These are phyloP conservation scores for Fusarium secorum DNA, from an alignment of 2,329 filamentous ascomycete species.

Conservation along the genomic window DNA sequence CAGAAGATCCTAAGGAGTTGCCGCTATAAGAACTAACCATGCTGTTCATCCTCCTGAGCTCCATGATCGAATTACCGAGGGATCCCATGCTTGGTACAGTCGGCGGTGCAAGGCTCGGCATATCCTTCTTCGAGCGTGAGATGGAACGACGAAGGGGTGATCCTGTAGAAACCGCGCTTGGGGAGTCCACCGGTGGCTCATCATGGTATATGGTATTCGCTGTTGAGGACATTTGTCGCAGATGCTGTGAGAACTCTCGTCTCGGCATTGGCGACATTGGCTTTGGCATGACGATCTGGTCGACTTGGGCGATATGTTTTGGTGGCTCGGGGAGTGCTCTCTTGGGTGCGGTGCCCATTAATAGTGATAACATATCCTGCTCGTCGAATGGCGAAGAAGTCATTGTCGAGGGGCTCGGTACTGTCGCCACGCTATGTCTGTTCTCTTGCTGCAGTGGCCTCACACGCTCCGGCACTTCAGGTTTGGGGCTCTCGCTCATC, in stretches of 20 bases:
- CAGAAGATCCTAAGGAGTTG: slow-evolving; percentile 47
- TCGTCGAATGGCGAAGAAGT: slow-evolving; percentile 47
- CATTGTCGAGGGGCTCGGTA: slow-evolving; percentile 31
- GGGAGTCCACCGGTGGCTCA: slow-evolving; percentile 18
- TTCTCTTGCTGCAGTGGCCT: slow-evolving; percentile 12
- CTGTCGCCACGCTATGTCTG: slow-evolving; percentile 17
- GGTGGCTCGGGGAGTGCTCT: slow-evolving; percentile 46
- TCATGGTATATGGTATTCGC: slow-evolving; percentile 41
- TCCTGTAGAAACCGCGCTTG: slow-evolving; percentile 29
- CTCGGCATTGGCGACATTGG: slow-evolving; percentile 42
- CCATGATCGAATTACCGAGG: slow-evolving; percentile 56
- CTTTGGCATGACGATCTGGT: slow-evolving; percentile 40
- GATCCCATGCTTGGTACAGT: slow-evolving; percentile 18
- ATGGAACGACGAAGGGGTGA: slow-evolving; percentile 36
- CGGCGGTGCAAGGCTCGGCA: slow-evolving; percentile 4
- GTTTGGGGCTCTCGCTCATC: slow-evolving; percentile 21
- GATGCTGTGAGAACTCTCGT: slow-evolving; percentile 25
- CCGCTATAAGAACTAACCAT: slow-evolving; percentile 56
- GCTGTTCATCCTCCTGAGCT: slow-evolving; percentile 67
- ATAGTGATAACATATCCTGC: slow-evolving; percentile 45
- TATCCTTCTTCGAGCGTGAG: slow-evolving; percentile 25
- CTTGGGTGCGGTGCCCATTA: slow-evolving; percentile 37
- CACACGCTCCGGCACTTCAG: slow-evolving; percentile 5
- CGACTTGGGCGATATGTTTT: slow-evolving; percentile 37
- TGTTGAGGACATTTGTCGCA: slow-evolving; percentile 34